Conservation (phyloP, 768 basidiomycete species). For the Podaxis pistillaris region DNA sequence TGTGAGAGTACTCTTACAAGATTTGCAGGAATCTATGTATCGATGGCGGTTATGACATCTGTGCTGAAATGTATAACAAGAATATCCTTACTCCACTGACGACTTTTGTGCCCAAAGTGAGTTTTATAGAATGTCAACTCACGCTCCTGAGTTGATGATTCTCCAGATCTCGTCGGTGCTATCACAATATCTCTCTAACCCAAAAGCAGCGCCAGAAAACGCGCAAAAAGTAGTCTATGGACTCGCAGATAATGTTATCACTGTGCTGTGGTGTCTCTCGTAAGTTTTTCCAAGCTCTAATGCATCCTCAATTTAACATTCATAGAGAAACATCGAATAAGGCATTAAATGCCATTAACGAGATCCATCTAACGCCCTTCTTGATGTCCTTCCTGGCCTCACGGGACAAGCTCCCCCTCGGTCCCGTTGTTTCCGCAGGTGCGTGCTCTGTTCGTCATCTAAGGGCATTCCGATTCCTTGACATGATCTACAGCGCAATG, state of each 20-base stretch:
- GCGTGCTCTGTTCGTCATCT: constrained; percentile 18
- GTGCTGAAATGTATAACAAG: constrained; percentile 97
- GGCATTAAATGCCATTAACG: constrained; percentile 83
- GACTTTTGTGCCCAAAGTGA: constrained; percentile 77
- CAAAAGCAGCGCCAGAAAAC: constrained; percentile 66
- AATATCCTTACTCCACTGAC: constrained; percentile 78
- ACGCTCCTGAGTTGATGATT: not conserved
- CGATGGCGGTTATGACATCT: constrained; percentile 94
- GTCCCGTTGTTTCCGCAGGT: constrained; percentile 83
- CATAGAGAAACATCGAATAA: constrained; percentile 90
- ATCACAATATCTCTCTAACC: constrained; percentile 59
- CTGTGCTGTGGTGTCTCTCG: constrained; percentile 92
- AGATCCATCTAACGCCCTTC: constrained; percentile 75
- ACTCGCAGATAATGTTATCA: constrained; percentile 91
- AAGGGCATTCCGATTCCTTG: not conserved
- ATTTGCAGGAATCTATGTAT: constrained; percentile 80
- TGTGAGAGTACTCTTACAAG: constrained; percentile 5
- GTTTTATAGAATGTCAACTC: not conserved
- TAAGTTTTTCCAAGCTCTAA: constrained; percentile 42
- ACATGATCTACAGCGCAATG: constrained; percentile 65
- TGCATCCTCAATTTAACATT: constrained; percentile 24
- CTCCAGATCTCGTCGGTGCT: constrained; percentile 72
- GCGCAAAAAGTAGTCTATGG: constrained; percentile 78
- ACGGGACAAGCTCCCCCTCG: constrained; percentile 62
- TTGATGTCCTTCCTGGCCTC: constrained; percentile 86